Base-by-base conservation (phyloP, 2,329 filamentous ascomycete genomes). In the Aspergillus sp. region DNA sequence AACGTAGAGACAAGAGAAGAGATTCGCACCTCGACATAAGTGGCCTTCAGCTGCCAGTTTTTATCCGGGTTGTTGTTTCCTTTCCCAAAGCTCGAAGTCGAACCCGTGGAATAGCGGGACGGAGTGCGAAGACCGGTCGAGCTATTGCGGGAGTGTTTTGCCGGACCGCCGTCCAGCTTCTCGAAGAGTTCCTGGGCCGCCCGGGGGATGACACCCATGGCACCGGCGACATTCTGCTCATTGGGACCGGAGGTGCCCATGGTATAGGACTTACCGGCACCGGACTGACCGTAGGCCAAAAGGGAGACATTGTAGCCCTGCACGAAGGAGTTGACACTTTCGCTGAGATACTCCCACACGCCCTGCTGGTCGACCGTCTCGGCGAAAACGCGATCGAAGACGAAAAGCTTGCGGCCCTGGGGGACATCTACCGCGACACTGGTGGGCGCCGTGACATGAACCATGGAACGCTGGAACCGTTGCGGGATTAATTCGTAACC, bases 291-390 rank as follows among this genome's bases (percentile, higher is more conserved):
- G 62, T 98, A 98, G 42, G 93, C 93, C 58, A 98, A 74, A 43
- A 98, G 81, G 3, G 93, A 98, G 48, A 98, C 93, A 80, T 98
- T 98, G 78, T 97, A 98, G 46, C 93, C 93, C 63, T 96, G 88
- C 1, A 93, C 74, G 58, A 98, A 98, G 2, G 90, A 87, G 57
- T 77, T 81, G 56, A 97, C 86, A 58, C 89, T 94, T 57, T 98
- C 93, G 52, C 81, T 81, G 42, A 98, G 75, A 61, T 98, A 98
- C 41, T 95, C 86, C 87, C 91, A 98, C 41, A 98, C 73, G 41
- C 90, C 91, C 55, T 93, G 86, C 66, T 98, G 93, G 49, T 80
- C 78, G 5, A 89, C 77, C 2, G 93, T 85, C 57, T 90, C 82
- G 30, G 82, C 79, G 62, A 98, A 98, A 4, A 98, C 90, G 51